Conservation (phyloP, 345 rosid species). For the Eucalyptus regnans region DNA sequence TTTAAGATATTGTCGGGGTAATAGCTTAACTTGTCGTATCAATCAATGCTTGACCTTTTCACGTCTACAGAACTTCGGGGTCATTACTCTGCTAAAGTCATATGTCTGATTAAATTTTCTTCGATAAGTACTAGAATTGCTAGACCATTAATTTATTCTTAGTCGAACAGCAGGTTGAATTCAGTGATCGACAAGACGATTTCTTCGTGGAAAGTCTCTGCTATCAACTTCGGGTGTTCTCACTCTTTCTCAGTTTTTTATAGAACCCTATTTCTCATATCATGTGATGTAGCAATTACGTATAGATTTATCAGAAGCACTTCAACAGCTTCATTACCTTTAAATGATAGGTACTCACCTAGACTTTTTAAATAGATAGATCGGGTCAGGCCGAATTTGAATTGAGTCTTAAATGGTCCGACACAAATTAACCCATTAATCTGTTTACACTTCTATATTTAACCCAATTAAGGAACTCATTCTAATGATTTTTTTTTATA, state of each 20-base stretch:
- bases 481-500: too few relatives aligned
- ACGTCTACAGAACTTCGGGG: not conserved
- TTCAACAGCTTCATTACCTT: not conserved
- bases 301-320: not conserved
- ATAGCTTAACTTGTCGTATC: not conserved
- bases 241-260: not conserved
- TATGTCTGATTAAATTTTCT: not conserved
- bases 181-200: not conserved
- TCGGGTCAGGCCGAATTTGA: rapidly evolving
- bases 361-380: too few relatives aligned
- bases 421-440: too few relatives aligned
- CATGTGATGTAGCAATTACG: not conserved
- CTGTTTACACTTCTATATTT: too few relatives aligned
- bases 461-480: too few relatives aligned
- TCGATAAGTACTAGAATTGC: not conserved
- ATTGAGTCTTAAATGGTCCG: too few relatives aligned
- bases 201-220: not conserved
- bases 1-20: not conserved
- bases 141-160: not conserved
- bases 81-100: not conserved
- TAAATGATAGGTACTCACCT: not conserved
- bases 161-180: not conserved
- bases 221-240: not conserved
- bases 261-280: not conserved
- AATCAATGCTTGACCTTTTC: not conserved